These are phyloP conservation scores for Flaveria sonorensis DNA, from an alignment of 129 eudicot genomes.

Conservation along the genomic window DNA sequence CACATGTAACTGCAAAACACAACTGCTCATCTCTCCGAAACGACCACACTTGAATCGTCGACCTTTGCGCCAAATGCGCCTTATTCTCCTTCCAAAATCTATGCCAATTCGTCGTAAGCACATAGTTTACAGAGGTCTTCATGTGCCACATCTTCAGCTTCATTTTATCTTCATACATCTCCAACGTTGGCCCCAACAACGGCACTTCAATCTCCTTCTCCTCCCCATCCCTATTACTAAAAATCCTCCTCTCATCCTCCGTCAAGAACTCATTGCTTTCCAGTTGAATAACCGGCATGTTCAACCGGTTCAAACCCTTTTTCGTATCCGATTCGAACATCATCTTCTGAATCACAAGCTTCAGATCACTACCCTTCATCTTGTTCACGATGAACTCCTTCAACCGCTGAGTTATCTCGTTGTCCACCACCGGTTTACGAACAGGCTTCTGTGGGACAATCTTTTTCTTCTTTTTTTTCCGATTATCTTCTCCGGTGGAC, in stretches of 20 bases:
- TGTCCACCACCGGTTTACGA: background rate
- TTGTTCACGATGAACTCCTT: slow-evolving; percentile 4
- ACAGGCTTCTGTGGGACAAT: background rate
- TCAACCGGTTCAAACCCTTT: slow-evolving; percentile 12
- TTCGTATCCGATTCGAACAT: slow-evolving; percentile 4
- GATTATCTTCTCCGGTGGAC: background rate
- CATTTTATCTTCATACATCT: background rate
- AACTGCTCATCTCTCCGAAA: background rate
- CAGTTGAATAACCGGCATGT: slow-evolving; percentile 26
- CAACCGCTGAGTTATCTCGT: slow-evolving; percentile 5
- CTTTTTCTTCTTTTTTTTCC: background rate
- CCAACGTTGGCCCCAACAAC: slow-evolving; percentile 29
- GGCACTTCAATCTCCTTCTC: background rate
- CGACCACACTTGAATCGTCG: slow-evolving; percentile 30
- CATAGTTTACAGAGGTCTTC: background rate
- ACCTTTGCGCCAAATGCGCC: background rate
- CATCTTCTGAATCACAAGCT: slow-evolving; percentile 23
- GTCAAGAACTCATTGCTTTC: slow-evolving; percentile 10
- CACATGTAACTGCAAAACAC: slow-evolving; percentile 14
- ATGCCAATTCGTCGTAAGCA: slow-evolving; percentile 20
- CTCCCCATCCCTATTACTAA: background rate
- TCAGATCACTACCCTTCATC: slow-evolving; percentile 20
- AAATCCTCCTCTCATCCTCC: background rate
- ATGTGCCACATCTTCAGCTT: slow-evolving; percentile 19
- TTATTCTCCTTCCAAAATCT: slow-evolving; percentile 7